Evolutionary conservation across 176 grass and related monocot species (phyloP).

Genomic region (Saccharum officinarum): DNA sequence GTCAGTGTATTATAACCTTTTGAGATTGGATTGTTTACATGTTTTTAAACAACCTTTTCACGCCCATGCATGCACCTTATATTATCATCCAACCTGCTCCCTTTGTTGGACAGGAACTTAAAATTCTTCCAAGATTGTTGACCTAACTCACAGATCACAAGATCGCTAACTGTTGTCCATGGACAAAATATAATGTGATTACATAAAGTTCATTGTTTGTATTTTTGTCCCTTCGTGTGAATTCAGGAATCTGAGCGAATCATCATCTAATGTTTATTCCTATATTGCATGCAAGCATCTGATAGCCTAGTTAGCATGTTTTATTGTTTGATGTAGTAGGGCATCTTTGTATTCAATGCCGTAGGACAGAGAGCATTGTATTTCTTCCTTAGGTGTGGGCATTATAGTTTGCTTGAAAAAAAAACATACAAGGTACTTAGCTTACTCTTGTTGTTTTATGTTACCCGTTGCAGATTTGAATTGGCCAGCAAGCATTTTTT

Average conservation of each 20-base stretch:
- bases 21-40: neutral
- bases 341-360: neutral
- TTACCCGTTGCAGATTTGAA: neutral
- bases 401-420: neutral
- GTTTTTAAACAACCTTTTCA: neutral
- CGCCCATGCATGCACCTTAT: neutral
- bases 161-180: constrained; percentile 3
- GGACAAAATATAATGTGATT: neutral
- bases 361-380: neutral
- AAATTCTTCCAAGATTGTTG: neutral
- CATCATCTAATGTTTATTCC: neutral
- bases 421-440: neutral
- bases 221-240: neutral
- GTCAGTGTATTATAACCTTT: neutral
- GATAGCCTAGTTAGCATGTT: neutral
- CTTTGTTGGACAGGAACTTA: neutral
- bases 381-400: neutral
- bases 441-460: neutral
- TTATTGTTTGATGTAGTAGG: neutral
- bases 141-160: neutral
- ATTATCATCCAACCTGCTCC: neutral
- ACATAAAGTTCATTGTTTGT: neutral
- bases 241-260: neutral
- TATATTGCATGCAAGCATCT: neutral
- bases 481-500: neutral